These are phyloP conservation scores for Fusarium devonianum DNA, from an alignment of 2,329 filamentous ascomycete genomes.

Conservation along the genomic window DNA sequence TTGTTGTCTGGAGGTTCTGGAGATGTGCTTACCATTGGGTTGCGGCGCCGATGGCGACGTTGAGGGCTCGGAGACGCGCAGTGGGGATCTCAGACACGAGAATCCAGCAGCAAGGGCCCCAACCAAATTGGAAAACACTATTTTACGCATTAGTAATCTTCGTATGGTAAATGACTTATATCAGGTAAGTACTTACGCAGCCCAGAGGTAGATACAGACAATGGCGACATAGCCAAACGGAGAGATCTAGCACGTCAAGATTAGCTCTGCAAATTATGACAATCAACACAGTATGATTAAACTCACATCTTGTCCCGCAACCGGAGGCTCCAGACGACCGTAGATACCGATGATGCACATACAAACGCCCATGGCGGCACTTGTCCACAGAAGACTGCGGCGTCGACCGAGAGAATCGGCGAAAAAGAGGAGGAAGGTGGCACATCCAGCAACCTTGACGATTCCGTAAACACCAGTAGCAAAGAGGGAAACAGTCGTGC, in stretches of 20 bases:
- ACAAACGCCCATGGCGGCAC: slow-evolving; percentile 64
- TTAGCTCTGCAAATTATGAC: not conserved
- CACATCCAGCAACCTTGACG: slow-evolving; percentile 71
- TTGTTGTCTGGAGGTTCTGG: too few relatives aligned
- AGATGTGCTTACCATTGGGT: too few relatives aligned
- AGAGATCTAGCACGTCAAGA: slow-evolving; percentile 53
- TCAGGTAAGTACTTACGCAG: slow-evolving; percentile 50
- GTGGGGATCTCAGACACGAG: slow-evolving; percentile 74
- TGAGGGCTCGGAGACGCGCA: slow-evolving; percentile 69
- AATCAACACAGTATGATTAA: not conserved
- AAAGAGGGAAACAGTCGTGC: slow-evolving; percentile 67
- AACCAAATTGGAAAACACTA: slow-evolving; percentile 71
- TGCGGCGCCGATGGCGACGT: slow-evolving; percentile 72
- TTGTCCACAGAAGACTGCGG: slow-evolving; percentile 68
- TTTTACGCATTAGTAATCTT: slow-evolving; percentile 25
- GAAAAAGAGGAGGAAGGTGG: slow-evolving; percentile 69
- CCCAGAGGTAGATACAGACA: slow-evolving; percentile 76
- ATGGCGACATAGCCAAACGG: slow-evolving; percentile 74
- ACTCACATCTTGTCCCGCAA: slow-evolving; percentile 55
- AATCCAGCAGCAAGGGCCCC: slow-evolving; percentile 78
- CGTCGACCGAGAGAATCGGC: slow-evolving; percentile 74
- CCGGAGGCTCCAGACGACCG: slow-evolving; percentile 66
- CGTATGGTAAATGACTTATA: not conserved
- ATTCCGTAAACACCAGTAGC: slow-evolving; percentile 78
- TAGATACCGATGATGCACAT: slow-evolving; percentile 79